Evolutionary conservation across 768 basidiomycete genomes (phyloP).

Genomic region (Cytidiella melzeri): DNA sequence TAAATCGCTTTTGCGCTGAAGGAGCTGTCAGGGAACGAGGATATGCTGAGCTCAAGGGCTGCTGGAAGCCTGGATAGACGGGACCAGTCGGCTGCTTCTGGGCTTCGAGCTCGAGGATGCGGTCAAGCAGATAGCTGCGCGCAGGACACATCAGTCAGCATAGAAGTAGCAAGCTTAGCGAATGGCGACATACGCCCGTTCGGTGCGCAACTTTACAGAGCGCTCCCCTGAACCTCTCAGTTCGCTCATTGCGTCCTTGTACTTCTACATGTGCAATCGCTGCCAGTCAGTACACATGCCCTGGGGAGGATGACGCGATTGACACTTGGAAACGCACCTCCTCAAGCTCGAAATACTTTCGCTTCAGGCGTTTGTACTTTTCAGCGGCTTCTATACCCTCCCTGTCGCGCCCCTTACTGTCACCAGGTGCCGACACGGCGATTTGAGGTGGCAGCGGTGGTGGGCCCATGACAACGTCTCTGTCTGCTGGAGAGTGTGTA

Average conservation of each 20-base stretch:
- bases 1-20: slow-evolving; percentile 39
- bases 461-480: slow-evolving; percentile 48
- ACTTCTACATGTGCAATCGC: slow-evolving; percentile 42
- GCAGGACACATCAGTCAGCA: slow-evolving; percentile 1
- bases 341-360: slow-evolving; percentile 61
- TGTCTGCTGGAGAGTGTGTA: slow-evolving; percentile 39
- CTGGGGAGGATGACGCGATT: no score
- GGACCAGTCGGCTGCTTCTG: slow-evolving; percentile 12
- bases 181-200: slow-evolving; percentile 47
- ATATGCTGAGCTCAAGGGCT: slow-evolving; percentile 34
- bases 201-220: slow-evolving; percentile 53
- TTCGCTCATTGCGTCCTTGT: slow-evolving; percentile 53
- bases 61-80: slow-evolving; percentile 27
- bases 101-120: slow-evolving; percentile 53
- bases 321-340: slow-evolving; percentile 46
- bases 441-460: slow-evolving; percentile 35
- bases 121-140: slow-evolving; percentile 47
- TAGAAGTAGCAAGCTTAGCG: slow-evolving; percentile 10
- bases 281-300: no score
- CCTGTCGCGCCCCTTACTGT: slow-evolving; percentile 17
- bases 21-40: slow-evolving; percentile 41
- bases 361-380: slow-evolving; percentile 62
- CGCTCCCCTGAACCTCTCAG: slow-evolving; percentile 57
- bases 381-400: slow-evolving; percentile 45
- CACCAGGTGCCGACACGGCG: slow-evolving; percentile 21